Evolutionary conservation across 352 stramenopile species (phyloP).

Genomic region (Globisporangium solare): DNA sequence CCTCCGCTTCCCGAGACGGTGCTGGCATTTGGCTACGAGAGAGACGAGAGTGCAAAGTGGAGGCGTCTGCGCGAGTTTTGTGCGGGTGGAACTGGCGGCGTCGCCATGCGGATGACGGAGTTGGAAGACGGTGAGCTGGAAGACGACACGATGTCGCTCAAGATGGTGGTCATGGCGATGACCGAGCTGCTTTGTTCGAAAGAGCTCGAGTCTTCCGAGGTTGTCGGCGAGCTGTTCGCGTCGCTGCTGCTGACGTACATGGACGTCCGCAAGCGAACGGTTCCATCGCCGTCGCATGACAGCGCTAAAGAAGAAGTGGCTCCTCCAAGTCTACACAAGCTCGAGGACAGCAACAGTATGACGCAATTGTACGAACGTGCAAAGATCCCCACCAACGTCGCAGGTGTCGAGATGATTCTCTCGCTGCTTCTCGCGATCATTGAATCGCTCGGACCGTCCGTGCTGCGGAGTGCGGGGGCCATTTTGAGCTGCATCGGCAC

Average conservation of each 20-base stretch:
- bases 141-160: conserved; percentile 23
- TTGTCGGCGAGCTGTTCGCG: conserved; percentile 73
- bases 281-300: not conserved
- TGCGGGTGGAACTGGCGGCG: conserved; percentile 53
- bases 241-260: conserved; percentile 79
- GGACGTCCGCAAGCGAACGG: conserved; percentile 34
- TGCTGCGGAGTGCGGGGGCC: conserved; percentile 59
- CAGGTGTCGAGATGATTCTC: conserved; percentile 52
- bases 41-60: conserved; percentile 26
- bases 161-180: conserved; percentile 35
- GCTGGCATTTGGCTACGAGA: conserved; percentile 24
- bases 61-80: conserved; percentile 45
- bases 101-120: conserved; percentile 34
- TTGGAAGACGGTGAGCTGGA: conserved; percentile 3
- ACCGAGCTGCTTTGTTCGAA: conserved; percentile 57
- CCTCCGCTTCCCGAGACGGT: conserved; percentile 31
- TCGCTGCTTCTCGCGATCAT: conserved; percentile 67
- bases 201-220: conserved; percentile 52
- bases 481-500: conserved; percentile 71
- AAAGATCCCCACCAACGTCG: conserved; percentile 27
- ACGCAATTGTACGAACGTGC: conserved; percentile 25
- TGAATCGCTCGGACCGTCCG: conserved; percentile 62
- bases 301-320: not conserved
- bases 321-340: conserved; percentile 1
- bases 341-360: not conserved